Evolutionary conservation across 345 rosid genomes (phyloP), one percentile per base, ranked within the genome.

Genomic region (Garcia nutans): DNA sequence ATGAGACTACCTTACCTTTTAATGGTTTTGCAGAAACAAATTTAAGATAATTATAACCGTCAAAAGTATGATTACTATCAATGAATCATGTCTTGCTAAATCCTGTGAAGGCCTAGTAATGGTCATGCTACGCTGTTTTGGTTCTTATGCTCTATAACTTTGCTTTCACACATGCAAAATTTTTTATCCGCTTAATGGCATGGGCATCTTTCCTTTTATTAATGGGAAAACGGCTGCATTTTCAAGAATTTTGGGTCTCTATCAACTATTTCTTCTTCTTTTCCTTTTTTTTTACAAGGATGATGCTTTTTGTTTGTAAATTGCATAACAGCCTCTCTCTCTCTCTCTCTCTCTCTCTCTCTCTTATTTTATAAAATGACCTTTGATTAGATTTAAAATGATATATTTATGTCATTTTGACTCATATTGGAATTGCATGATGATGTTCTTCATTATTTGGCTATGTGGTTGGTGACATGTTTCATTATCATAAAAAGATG

Each of bases 381-480:
- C 41, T 77, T 69, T 42, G 55, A n/a, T 49, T 71, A 57, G 26
- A 50, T 65, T 68, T 58, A 44, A 63, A 19, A 54, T 31, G 37
- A 49, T 20, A 71, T 50, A 68, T 70, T 76, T 76, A 56, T 73
- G 74, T 78, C 68, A 61, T 67, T 42, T 71, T 70, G 77, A 20
- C 54, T 68, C 17, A 0, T 42, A 10, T 49, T 69, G 56, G 33
- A 17, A 45, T 22, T 68, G 74, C 74, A 79, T 79, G 71, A 73
- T 83, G 81, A 52, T 61, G 74, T 74, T 82, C 45, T 63, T 65
- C 22, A 70, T 74, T 67, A 47, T 69, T 69, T 47, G 50, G 69
- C 74, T 49, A 67, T 56, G n/a, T 10, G 75, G 75, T 26, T 68
- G 70, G 16, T 52, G 3, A 7, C 0, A 1, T 50, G 23, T 71